Base-by-base conservation (phyloP, 306 rosid species). In the Canavalia gladiata region DNA sequence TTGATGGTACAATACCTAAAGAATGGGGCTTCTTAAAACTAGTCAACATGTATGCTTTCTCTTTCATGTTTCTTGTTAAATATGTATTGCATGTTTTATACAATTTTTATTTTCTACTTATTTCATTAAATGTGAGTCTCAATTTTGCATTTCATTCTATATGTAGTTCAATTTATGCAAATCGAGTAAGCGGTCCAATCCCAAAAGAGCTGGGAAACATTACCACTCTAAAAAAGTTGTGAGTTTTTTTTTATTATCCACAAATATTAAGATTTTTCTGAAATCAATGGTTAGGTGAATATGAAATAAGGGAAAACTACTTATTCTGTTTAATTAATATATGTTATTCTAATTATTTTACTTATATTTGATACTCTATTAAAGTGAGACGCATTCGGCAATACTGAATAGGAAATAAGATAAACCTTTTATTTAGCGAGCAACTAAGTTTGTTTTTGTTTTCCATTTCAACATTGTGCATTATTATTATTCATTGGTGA, bases 171-270 rank as follows among this genome's bases (percentile, higher is more conserved):
- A 75, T 94, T 64, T 0, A 65, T 58, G 92, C 88, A 82, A 93
- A 93, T 80, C 90, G 88, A 71, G 72, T 91, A 68, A 84, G 89
- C 0, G 93, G 97, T 72, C 37, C 91, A 43, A 82, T 91, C 37
- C 97, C 96, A 28, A 65, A 39, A 75, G 97, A 86, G 84, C 66
- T 94, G 3, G 91, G 72, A 74, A 86, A 78, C 51, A 90, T 92
- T 66, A 64, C 69, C 72, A 89, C 94, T 62, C 89, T 94, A 50
- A 52, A 67, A 78, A 79, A 69, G 56, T 88, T 94, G 98, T 94
- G 76, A 87, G 98, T 87, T 63, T 59, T 18, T 72, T 37, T 2
- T 30, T 18, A 45, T 7, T 45, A 3, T 25, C 25, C 25, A 18
- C 25, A 18, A 18, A 18, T 18, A 18, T 18, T 18, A 18, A 18